phyloP scores from a whole-genome alignment of 495 filamentous ascomycete species.

The Penicillium coprophilum region DNA sequence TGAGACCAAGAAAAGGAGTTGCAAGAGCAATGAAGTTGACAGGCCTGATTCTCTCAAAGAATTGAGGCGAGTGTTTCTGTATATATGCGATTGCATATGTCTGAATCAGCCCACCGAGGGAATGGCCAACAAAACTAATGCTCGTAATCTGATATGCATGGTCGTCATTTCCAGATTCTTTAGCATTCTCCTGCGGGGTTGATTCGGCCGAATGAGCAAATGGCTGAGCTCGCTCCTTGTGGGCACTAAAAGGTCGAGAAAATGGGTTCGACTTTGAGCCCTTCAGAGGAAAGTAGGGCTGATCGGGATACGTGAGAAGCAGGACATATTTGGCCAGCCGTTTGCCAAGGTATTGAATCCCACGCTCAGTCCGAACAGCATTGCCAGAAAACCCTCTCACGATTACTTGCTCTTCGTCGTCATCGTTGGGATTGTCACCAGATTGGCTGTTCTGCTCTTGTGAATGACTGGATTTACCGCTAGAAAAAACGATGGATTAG shows the following conservation, averaged over 20 bases:
- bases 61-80: slow-evolving; percentile 88
- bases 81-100: slow-evolving; percentile 98
- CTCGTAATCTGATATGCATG: slow-evolving; percentile 83
- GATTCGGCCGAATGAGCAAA: slow-evolving; percentile 9
- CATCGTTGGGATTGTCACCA: slow-evolving; percentile 29
- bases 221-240: slow-evolving; percentile 22
- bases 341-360: slow-evolving; percentile 96
- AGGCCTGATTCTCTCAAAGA: slow-evolving; percentile 83
- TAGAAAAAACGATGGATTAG: neutral
- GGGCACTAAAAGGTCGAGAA: slow-evolving; percentile 33
- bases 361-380: slow-evolving; percentile 83
- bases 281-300: slow-evolving; percentile 73
- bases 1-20: slow-evolving; percentile 86
- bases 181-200: slow-evolving; percentile 14
- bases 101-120: slow-evolving; percentile 86
- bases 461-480: neutral
- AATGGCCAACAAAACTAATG: slow-evolving; percentile 95
- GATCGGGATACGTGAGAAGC: slow-evolving; percentile 86
- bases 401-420: slow-evolving; percentile 84
- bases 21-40: slow-evolving; percentile 94
- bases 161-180: slow-evolving; percentile 29
- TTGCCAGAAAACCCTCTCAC: slow-evolving; percentile 92
- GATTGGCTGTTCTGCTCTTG: neutral
- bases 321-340: slow-evolving; percentile 89
- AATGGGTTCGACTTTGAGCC: slow-evolving; percentile 49